Base-by-base conservation (phyloP, 169 alveolate species). In the Cryptosporidium meleagridis region DNA sequence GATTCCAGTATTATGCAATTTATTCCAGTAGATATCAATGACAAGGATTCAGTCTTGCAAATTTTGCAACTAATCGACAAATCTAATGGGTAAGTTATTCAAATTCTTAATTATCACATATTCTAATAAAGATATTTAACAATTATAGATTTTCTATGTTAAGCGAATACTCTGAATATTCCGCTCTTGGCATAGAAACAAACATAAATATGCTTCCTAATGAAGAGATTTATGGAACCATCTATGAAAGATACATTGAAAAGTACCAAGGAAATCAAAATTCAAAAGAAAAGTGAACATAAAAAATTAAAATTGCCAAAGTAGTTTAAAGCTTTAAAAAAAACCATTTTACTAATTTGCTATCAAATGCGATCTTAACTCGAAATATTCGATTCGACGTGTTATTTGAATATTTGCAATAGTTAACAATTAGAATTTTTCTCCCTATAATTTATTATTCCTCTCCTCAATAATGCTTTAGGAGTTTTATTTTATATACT, bases 21-120 rank as follows among this genome's bases (percentile, higher is more conserved):
- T 70, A 91, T 95, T 18, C 92, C 97, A 2, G 85, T 96, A 53
- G 98, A 96, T 85, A 94, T 96, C 65, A 95, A 92, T 72, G 95
- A 95, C 71, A 94, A 93, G 62, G 87, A 91, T 69, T 93, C 96
- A 21, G 91, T 96, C 85, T 89, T 93, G 48, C 91, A 93, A 65
- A 70, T 96, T 31, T 70, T 96, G 23, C 85, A 85, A 59, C 55
- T 93, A 41, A 80, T 95, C 2, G 98, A 96, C 73, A 92, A 92
- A 58, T 93, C 97, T 26, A 95, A 92, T 68, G 98, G 98, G 55
- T 96, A 91, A 91, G 92, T 94, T 44, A 70, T 87, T 31, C 85
- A 86, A 48, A 59, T 59, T 59, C 69, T 26, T 3, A 59, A 59
- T 59, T 14, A 41, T 59, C 21, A 21, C 3, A 48, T 33, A 68